Conservation (phyloP, 805 yeast genomes). For the Wickerhamomyces hampshirensis region DNA sequence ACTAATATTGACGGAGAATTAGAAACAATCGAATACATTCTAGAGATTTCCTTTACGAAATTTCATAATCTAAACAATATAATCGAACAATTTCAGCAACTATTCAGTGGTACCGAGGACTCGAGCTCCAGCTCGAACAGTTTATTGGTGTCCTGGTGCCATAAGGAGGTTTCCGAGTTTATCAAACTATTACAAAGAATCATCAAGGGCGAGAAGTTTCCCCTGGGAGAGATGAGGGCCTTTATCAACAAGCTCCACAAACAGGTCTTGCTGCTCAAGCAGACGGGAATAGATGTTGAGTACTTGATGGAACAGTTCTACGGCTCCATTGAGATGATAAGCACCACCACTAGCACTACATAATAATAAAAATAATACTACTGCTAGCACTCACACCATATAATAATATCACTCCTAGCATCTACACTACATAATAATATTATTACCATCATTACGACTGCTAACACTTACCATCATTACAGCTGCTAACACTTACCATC, state of each 20-base stretch:
- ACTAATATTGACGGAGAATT: conserved; percentile 48
- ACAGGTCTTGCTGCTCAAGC: conserved; percentile 59
- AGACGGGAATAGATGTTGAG: conserved; percentile 67
- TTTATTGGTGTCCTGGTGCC: conserved; percentile 43
- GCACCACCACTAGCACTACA: too few species aligned
- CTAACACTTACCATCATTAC: too few species aligned
- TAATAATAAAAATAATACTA: too few species aligned
- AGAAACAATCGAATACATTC: conserved; percentile 41
- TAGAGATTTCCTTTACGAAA: conserved; percentile 58
- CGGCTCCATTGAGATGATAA: conserved; percentile 14
- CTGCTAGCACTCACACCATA: too few species aligned
- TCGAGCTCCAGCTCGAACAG: conserved; percentile 40
- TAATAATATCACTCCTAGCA: too few species aligned
- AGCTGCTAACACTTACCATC: too few species aligned
- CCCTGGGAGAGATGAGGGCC: conserved; percentile 46
- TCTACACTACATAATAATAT: too few species aligned
- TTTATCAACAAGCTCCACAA: conserved; percentile 50
- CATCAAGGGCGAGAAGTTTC: conserved; percentile 54
- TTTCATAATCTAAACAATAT: conserved; percentile 60
- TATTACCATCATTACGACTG: too few species aligned
- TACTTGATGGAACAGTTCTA: conserved; percentile 23
- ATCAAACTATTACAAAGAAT: conserved; percentile 75
- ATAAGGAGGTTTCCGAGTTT: conserved; percentile 7
- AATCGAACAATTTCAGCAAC: conserved; percentile 44
- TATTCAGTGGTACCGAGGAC: conserved; percentile 50